phyloP scores from a whole-genome alignment of 148 eudicot species.

The Nepenthes mirabilis region DNA sequence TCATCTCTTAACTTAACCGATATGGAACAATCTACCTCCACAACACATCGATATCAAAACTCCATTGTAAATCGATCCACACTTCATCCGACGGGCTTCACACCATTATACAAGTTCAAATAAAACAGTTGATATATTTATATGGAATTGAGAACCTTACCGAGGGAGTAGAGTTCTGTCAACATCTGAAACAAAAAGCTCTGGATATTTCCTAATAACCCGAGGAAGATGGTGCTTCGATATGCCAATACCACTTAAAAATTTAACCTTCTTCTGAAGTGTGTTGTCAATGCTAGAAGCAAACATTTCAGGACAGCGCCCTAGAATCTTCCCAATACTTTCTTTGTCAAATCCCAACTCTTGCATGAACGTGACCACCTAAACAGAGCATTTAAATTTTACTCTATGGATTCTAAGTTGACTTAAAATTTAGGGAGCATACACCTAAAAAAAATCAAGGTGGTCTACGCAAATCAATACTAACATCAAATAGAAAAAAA shows the following conservation, averaged over 20 bases:
- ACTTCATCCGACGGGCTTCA: background rate
- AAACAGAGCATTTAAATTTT: slow-evolving; percentile 4
- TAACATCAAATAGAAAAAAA: too few relatives aligned
- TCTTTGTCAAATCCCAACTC: slow-evolving; percentile 52
- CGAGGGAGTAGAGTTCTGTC: slow-evolving; percentile 51
- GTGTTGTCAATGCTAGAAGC: slow-evolving; percentile 39
- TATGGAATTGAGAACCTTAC: slow-evolving; percentile 24
- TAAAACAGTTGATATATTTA: background rate
- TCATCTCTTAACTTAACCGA: too few relatives aligned
- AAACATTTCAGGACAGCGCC: slow-evolving; percentile 75
- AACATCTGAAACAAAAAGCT: slow-evolving; percentile 54
- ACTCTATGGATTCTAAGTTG: background rate
- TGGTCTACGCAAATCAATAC: too few relatives aligned
- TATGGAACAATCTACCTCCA: too few relatives aligned
- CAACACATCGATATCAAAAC: background rate
- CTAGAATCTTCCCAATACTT: slow-evolving; percentile 33
- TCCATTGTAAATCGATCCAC: background rate
- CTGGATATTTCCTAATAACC: slow-evolving; percentile 74
- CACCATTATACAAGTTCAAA: too few relatives aligned
- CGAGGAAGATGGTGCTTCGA: slow-evolving; percentile 43
- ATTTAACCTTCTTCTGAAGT: slow-evolving; percentile 52
- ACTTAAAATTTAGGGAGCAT: background rate
- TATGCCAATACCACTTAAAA: slow-evolving; percentile 43
- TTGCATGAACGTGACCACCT: slow-evolving; percentile 63
- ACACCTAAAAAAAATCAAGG: background rate